Evolutionary conservation across 1,284 basidiomycete species (phyloP), one percentile per base, ranked within the genome.

Genomic region (Wolfiporia cocos): DNA sequence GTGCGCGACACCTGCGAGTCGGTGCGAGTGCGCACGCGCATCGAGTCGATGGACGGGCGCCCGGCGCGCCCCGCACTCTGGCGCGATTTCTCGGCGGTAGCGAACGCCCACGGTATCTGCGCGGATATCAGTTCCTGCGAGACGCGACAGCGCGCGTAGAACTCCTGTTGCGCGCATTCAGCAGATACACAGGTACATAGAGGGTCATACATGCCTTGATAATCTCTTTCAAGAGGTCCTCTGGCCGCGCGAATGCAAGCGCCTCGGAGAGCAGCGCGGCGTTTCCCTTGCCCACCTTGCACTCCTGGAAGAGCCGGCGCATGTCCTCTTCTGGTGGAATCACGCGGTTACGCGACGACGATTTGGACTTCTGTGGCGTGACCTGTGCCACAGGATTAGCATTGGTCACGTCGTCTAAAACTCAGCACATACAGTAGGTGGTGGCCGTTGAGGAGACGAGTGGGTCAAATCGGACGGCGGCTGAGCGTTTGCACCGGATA

Each of bases 241-340:
- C 78, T 0, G 84, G 83, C 45, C 69, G 77, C 2, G 82, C 76
- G 42, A 73, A 75, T 2, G 72, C 69, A 30, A 90, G 64, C 0
- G 83, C 71, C 53, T 89, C 75, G 6, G 74, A 72, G 3, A 91
- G 65, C 6, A 91, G 46, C 30, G 65, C 59, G 0, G 87, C 86
- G 52, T 89, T 89, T 5, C 80, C 81, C 35, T 71, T 69, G 5
- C 81, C 86, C 41, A 88, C 76, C 50, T 78, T 78, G 61, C 86
- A 90, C 56, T 91, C 87, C 53, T 86, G 79, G 56, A 86, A 79
- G 38, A 91, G 59, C 10, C 84, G 71, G 4, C 81, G 72, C 44
- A 88, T 86, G 54, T 89, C 86, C 53, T 89, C 86, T 32, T 87
- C 83, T 3, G 62, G 71, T 0, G 86, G 78, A 37, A 88, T 86